Percentiles rank a stretch among this genome's conserved stretches.
Evolutionary conservation across 1,139 yeast species (phyloP).

Genomic region (Kodamaea anthophila): DNA sequence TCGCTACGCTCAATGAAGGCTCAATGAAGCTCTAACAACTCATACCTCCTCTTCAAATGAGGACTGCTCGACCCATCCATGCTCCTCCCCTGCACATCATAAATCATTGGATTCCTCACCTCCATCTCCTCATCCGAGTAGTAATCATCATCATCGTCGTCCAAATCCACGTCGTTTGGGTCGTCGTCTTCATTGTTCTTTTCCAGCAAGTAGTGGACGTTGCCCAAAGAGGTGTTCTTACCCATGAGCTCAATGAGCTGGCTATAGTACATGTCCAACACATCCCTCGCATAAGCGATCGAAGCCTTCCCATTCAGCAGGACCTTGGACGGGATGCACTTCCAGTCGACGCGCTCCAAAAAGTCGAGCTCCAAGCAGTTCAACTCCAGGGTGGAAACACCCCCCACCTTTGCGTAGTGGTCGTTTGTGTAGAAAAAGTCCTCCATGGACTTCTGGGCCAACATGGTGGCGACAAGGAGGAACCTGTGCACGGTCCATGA

Average conservation of each 20-base stretch:
- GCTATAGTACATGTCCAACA: conserved; percentile 52
- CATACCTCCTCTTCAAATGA: conserved; percentile 25
- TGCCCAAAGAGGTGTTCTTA: conserved; percentile 15
- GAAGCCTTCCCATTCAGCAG: conserved; percentile 11
- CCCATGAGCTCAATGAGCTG: conserved; percentile 64
- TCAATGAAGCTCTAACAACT: not conserved
- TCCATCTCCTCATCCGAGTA: conserved; percentile 7
- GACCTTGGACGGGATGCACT: conserved; percentile 37
- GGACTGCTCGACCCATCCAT: conserved; percentile 31
- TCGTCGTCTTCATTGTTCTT: conserved; percentile 1
- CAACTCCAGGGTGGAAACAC: conserved; percentile 78
- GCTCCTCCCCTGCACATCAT: conserved; percentile 23
- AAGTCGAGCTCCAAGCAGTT: conserved; percentile 88
- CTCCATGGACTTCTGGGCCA: conserved; percentile 88
- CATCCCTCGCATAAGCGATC: conserved; percentile 35
- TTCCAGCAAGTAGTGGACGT: conserved; percentile 10
- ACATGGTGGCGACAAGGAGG: conserved; percentile 81
- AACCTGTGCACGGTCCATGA: conserved; percentile 92
- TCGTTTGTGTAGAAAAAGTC: conserved; percentile 91
- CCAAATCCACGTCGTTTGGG: conserved; percentile 9
- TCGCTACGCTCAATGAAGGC: not conserved
- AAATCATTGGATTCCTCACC: conserved; percentile 8
- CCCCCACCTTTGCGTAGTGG: conserved; percentile 95
- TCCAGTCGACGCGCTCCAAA: conserved; percentile 72
- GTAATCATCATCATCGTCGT: conserved; percentile 8